Evolutionary conservation across 2,329 filamentous ascomycete genomes (phyloP).

Genomic region (Pezicula rhizophila): DNA sequence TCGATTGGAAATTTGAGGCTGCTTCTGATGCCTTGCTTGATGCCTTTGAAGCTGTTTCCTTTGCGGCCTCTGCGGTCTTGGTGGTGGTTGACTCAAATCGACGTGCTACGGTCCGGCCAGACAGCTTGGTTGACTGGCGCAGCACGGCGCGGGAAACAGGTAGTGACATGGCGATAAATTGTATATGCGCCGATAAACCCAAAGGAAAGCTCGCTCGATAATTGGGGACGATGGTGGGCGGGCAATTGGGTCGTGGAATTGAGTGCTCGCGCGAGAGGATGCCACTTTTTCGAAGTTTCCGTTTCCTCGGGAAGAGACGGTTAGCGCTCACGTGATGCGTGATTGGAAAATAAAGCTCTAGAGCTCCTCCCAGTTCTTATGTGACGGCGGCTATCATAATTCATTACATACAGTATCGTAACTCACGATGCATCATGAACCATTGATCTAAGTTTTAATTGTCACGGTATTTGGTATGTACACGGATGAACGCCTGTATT

Average conservation of each 20-base stretch:
- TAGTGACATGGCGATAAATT: constrained; percentile 23
- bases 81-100: constrained; percentile 55
- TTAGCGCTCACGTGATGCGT: not conserved
- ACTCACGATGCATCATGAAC: not conserved
- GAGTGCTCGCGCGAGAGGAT: constrained; percentile 14
- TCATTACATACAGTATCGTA: not conserved
- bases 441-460: not conserved
- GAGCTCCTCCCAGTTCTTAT: constrained; percentile 1
- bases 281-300: constrained; percentile 14
- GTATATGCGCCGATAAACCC: constrained; percentile 12
- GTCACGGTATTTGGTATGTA: not conserved
- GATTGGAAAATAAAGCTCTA: constrained; percentile 2
- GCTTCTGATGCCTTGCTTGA: constrained; percentile 34
- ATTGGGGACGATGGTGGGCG: constrained; percentile 13
- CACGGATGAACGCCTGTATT: not conserved
- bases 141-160: constrained; percentile 23
- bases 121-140: constrained; percentile 24
- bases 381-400: no score
- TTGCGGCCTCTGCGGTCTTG: constrained; percentile 40
- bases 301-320: constrained; percentile 15
- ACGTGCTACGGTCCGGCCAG: constrained; percentile 29
- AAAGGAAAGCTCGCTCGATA: constrained; percentile 12
- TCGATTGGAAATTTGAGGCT: constrained; percentile 44
- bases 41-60: constrained; percentile 32
- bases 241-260: constrained; percentile 20